Conservation (phyloP, 257 asterid genomes). For the Rauvolfia tetraphylla region DNA sequence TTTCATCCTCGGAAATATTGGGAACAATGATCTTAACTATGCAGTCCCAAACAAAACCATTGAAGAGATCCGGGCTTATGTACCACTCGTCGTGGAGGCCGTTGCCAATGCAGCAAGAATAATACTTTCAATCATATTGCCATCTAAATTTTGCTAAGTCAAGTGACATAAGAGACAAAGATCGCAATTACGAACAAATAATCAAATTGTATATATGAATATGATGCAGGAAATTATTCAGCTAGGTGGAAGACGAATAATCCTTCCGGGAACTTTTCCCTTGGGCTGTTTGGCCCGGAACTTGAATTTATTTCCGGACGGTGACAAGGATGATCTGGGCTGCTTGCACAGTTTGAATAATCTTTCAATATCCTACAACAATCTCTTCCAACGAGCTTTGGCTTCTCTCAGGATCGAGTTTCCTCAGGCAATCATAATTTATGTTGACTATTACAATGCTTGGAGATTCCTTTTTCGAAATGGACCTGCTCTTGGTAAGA, state of each 20-base stretch:
- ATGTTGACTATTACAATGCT: conserved; percentile 18
- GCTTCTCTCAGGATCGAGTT: conserved; percentile 6
- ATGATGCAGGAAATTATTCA: conserved; percentile 9
- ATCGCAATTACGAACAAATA: no score
- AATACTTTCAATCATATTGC: no score
- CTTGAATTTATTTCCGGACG: background rate
- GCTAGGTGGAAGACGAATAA: conserved; percentile 3
- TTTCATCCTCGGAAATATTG: conserved; percentile 29
- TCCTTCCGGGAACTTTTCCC: conserved; percentile 20
- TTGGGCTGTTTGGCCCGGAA: conserved; percentile 7
- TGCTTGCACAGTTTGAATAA: conserved; percentile 19
- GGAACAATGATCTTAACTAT: conserved; percentile 26
- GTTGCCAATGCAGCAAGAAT: conserved; percentile 22
- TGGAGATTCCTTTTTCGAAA: conserved; percentile 4
- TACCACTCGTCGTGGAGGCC: conserved; percentile 18
- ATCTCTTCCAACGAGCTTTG: background rate
- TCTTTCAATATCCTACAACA: background rate
- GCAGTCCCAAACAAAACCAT: background rate
- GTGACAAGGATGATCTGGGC: conserved; percentile 8
- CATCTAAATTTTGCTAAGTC: no score
- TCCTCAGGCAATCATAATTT: conserved; percentile 14
- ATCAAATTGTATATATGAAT: no score
- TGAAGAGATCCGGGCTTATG: conserved; percentile 13
- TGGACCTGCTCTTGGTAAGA: background rate
- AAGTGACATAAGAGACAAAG: no score